A percentile compares a stretch with the other conserved stretches of the same genome.
phyloP scores from a whole-genome alignment of 208 protist genomes.

The Zelonia costaricensis region DNA sequence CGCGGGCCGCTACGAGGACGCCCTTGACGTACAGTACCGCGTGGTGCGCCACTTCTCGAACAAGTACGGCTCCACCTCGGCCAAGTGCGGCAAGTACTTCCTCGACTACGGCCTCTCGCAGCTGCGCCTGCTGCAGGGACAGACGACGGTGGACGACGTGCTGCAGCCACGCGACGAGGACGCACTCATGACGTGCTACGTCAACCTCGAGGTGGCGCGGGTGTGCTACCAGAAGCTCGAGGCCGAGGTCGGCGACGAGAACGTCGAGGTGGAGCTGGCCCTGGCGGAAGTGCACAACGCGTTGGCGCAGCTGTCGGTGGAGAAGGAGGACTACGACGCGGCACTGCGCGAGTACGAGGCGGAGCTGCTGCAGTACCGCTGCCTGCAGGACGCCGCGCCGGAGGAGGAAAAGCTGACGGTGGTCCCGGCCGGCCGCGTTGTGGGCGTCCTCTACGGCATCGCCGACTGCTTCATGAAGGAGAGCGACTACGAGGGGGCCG shows the following conservation, averaged over 20 bases:
- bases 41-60: conserved; percentile 79
- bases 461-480: conserved; percentile 88
- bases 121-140: conserved; percentile 69
- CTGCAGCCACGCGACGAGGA: conserved; percentile 76
- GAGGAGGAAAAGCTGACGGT: conserved; percentile 23
- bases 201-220: conserved; percentile 85
- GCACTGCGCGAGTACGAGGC: conserved; percentile 84
- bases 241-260: conserved; percentile 30
- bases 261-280: conserved; percentile 48
- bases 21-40: conserved; percentile 75
- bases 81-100: conserved; percentile 72
- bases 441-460: conserved; percentile 72
- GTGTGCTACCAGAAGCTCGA: conserved; percentile 81
- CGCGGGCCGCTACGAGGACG: conserved; percentile 58
- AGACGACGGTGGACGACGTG: conserved; percentile 62
- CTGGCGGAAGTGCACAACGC: conserved; percentile 86
- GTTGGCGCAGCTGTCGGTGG: conserved; percentile 73
- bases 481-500: conserved; percentile 81
- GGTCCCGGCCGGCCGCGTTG: conserved; percentile 54
- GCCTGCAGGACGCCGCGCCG: conserved; percentile 42
- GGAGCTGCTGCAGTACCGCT: conserved; percentile 79
- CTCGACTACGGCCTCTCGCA: conserved; percentile 91
- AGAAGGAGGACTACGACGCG: conserved; percentile 80
- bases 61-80: conserved; percentile 65
- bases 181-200: conserved; percentile 80